Percentiles rank a stretch among this genome's conserved stretches.
phyloP scores from a whole-genome alignment of 768 basidiomycete species.

The Zangia roseola region DNA sequence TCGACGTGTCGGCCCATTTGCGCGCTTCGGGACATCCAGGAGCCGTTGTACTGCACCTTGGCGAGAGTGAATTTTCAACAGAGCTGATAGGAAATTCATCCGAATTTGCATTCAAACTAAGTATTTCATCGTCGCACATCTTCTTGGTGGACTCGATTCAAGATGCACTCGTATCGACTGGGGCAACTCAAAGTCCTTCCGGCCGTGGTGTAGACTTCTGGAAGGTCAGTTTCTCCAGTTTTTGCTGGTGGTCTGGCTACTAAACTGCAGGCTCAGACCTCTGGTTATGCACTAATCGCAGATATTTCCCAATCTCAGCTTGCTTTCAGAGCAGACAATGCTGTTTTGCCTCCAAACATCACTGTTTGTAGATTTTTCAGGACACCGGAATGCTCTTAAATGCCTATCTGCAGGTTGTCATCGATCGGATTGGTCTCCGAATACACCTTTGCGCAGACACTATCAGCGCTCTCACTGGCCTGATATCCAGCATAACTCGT shows the following conservation, averaged over 20 bases:
- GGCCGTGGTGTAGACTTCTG: conserved; percentile 49
- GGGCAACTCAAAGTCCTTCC: conserved; percentile 17
- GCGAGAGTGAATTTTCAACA: conserved; percentile 66
- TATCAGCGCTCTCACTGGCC: conserved; percentile 52
- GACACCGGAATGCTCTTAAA: neutral
- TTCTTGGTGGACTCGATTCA: conserved; percentile 55
- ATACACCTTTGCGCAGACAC: conserved; percentile 82
- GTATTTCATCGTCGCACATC: conserved; percentile 48
- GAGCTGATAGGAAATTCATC: conserved; percentile 68
- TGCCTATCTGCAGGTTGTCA: conserved; percentile 43
- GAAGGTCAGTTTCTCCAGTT: conserved; percentile 54
- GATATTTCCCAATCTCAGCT: conserved; percentile 55
- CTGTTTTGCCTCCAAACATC: conserved; percentile 34
- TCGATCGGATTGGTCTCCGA: conserved; percentile 52
- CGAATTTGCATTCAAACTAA: conserved; percentile 51
- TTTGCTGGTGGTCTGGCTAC: neutral
- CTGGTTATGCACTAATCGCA: conserved; percentile 68
- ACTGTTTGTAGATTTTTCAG: conserved; percentile 33
- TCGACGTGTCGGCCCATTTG: conserved; percentile 64
- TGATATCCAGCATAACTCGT: conserved; percentile 52
- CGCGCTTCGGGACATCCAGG: conserved; percentile 60
- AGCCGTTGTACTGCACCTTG: conserved; percentile 63
- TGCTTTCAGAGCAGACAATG: conserved; percentile 33
- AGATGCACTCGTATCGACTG: conserved; percentile 23
- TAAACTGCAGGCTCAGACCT: conserved; percentile 36